Base-by-base conservation (phyloP, 2,329 filamentous ascomycete genomes). In the Emericellopsis cladophorae region DNA sequence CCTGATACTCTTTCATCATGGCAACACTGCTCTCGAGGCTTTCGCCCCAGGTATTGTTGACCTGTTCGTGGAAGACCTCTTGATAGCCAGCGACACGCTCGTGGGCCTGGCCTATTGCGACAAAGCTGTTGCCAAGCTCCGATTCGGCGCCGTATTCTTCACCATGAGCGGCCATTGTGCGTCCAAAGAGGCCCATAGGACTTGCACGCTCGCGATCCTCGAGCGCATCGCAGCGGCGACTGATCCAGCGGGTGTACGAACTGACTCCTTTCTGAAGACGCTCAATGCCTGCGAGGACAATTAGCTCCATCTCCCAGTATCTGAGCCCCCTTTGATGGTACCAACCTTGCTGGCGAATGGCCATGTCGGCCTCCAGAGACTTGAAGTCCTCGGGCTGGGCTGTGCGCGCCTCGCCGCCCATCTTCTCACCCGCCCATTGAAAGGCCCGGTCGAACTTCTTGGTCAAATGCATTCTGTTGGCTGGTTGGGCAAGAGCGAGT, bases 1-100 rank as follows among this genome's bases (percentile, higher is more conserved):
- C 84, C 73, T 95, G 88, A 53, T 95, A 96, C 56, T 96, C 92
- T 60, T 94, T 95, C 86, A 96, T 90, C 72, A 95, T 92, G 31
- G 86, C 81, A 40, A 95, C 63, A 22, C 84, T 93, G 49, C 88
- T 73, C 59, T 96, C 90, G 18, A 95, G 68, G n/a, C 84, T 88
- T 58, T 95, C 88, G 43, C 94, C 70, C 90, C 90, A 95, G 57
- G 76, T 83, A 29, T 77, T 74, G 14, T 84, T 93, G 46, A 87
- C 82, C 52, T 84, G 76, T 29, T 76, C 71, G 36, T 87, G 77
- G 54, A 90, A 95, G 21, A 71, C 77, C 57, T 95, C 90, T 61
- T 96, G 90, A 42, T 87, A 74, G 37, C 86, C 78, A 10, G 85
- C 85, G 48, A 95, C 74, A 40, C 84, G 80, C 65, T 96, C 90